A percentile compares a stretch with the other conserved stretches of the same genome.
These are phyloP conservation scores for Neurospora crassa DNA, from an alignment of 2,329 filamentous ascomycete species.

Conservation along the genomic window DNA sequence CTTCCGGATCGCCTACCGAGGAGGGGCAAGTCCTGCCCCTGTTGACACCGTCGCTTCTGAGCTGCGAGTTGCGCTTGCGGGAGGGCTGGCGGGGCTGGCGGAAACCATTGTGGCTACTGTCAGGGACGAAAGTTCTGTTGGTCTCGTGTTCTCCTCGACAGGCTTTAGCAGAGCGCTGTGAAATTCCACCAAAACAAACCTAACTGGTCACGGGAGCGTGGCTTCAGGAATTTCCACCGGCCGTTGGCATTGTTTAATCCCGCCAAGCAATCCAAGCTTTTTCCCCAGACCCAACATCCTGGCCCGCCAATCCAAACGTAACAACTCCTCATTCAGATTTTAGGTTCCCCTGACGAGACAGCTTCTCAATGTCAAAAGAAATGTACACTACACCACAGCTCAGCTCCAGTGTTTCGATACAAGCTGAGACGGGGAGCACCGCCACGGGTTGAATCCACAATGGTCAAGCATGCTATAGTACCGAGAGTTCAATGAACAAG, in stretches of 20 bases:
- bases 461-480: neutral
- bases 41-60: neutral
- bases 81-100: neutral
- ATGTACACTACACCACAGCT: neutral
- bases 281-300: neutral
- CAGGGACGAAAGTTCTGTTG: neutral
- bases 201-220: neutral
- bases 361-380: neutral
- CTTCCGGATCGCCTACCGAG: neutral
- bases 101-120: neutral
- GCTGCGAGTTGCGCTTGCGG: neutral
- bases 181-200: neutral
- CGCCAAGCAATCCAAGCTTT: neutral
- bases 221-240: neutral
- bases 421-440: neutral
- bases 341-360: neutral
- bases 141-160: neutral
- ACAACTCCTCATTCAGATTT: neutral
- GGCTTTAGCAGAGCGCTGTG: neutral
- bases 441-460: neutral
- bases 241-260: neutral
- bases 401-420: neutral
- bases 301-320: neutral
- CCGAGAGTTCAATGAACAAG: neutral
- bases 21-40: neutral